Conservation (phyloP, 2,329 filamentous ascomycete species). For the Fusarium sp. region DNA sequence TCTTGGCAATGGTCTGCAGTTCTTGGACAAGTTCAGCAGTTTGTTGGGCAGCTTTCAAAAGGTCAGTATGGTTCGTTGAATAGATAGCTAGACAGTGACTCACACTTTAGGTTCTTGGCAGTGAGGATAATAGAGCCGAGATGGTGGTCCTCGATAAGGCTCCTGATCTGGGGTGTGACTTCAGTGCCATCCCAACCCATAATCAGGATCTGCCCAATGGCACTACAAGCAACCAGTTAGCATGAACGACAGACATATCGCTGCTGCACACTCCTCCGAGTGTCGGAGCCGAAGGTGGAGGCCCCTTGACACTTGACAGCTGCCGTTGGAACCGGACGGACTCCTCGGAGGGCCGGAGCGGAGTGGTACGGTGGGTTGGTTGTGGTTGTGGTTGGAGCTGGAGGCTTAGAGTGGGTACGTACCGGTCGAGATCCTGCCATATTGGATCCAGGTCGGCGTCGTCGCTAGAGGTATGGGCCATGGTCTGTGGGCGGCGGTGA, state of each 20-base stretch:
- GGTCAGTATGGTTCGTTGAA: constrained; percentile 27
- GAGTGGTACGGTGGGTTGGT: not conserved
- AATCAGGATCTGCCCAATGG: constrained; percentile 80
- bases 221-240: constrained; percentile 57
- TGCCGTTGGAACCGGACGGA: not conserved
- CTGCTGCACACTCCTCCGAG: constrained; percentile 15
- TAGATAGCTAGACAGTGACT: constrained; percentile 37
- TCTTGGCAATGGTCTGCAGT: constrained; percentile 89
- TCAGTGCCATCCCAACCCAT: constrained; percentile 89
- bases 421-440: constrained; percentile 84
- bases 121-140: constrained; percentile 88
- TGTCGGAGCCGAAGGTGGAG: constrained; percentile 36
- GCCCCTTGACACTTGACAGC: constrained; percentile 3
- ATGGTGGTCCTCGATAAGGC: constrained; percentile 84
- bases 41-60: constrained; percentile 84
- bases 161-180: constrained; percentile 84
- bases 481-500: constrained; percentile 49
- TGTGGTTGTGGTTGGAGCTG: not conserved
- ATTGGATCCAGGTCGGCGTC: constrained; percentile 62
- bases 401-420: constrained; percentile 50
- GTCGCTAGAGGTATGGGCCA: constrained; percentile 40
- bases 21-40: constrained; percentile 90
- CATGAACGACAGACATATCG: constrained; percentile 1
- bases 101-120: constrained; percentile 87
- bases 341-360: not conserved